These are phyloP conservation scores for Pythium phragmiticola DNA, from an alignment of 352 stramenopile species.

Conservation along the genomic window DNA sequence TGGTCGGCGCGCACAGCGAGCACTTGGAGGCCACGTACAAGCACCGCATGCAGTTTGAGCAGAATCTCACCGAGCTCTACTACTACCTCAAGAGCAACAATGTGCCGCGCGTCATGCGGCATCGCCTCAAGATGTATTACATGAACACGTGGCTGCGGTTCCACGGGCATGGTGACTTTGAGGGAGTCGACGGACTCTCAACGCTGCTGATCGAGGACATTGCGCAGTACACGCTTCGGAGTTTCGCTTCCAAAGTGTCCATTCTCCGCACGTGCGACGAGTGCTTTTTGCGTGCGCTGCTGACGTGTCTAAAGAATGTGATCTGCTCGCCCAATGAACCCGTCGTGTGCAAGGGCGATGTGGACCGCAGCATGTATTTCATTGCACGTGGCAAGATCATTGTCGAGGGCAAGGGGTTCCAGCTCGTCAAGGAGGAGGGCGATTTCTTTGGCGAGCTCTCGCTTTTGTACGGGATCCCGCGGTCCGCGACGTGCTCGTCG, in stretches of 20 bases:
- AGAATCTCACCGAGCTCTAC: conserved; percentile 63
- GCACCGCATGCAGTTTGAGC: conserved; percentile 67
- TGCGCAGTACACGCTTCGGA: conserved; percentile 60
- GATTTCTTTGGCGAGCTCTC: conserved; percentile 80
- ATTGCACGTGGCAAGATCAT: conserved; percentile 62
- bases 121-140: conserved; percentile 60
- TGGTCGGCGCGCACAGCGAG: conserved; percentile 59
- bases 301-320: conserved; percentile 64
- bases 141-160: conserved; percentile 71
- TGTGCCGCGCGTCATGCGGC: conserved; percentile 45
- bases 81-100: conserved; percentile 60
- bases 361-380: conserved; percentile 77
- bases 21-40: conserved; percentile 66
- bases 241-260: conserved; percentile 53
- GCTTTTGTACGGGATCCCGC: conserved; percentile 72
- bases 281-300: conserved; percentile 55
- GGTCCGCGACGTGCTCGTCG: conserved; percentile 67
- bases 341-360: conserved; percentile 66
- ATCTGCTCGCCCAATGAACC: conserved; percentile 60
- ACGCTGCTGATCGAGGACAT: conserved; percentile 67
- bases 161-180: conserved; percentile 57
- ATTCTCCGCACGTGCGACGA: conserved; percentile 72
- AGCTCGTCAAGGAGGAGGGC: conserved; percentile 73
- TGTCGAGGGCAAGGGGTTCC: conserved; percentile 57
- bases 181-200: conserved; percentile 56